These are phyloP conservation scores for Aureobasidium sp. DNA, from an alignment of 2,329 filamentous ascomycete species.

Conservation along the genomic window DNA sequence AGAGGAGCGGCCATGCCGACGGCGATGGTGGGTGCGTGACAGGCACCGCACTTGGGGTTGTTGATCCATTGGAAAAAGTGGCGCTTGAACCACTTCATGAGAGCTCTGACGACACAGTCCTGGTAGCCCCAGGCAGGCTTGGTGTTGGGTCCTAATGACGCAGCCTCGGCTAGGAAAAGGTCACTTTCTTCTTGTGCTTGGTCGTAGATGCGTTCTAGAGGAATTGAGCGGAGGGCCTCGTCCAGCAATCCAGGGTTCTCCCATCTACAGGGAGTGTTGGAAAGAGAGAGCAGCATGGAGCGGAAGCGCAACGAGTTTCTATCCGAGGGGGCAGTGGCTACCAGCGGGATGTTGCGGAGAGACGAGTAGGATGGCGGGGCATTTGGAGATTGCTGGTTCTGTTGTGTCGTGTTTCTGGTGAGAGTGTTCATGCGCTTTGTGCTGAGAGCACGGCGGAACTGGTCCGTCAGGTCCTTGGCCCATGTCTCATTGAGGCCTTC, in stretches of 20 bases:
- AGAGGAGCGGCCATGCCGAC: slow-evolving; percentile 78
- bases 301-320: slow-evolving; percentile 43
- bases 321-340: slow-evolving; percentile 64
- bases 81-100: slow-evolving; percentile 92
- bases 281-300: slow-evolving; percentile 77
- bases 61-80: slow-evolving; percentile 96
- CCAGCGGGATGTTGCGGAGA: slow-evolving; percentile 57
- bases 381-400: background rate
- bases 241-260: slow-evolving; percentile 94
- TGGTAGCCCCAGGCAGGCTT: slow-evolving; percentile 94
- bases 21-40: slow-evolving; percentile 73
- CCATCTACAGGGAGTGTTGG: slow-evolving; percentile 83
- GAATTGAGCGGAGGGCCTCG: slow-evolving; percentile 79
- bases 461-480: slow-evolving; percentile 70
- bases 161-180: slow-evolving; percentile 77
- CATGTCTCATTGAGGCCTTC: slow-evolving; percentile 50
- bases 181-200: slow-evolving; percentile 93
- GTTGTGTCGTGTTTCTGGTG: slow-evolving; percentile 26
- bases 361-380: slow-evolving; percentile 52
- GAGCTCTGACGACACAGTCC: slow-evolving; percentile 85
- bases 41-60: slow-evolving; percentile 79
- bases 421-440: slow-evolving; percentile 83
- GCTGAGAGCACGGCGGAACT: slow-evolving; percentile 81
- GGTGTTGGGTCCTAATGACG: slow-evolving; percentile 72
- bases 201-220: slow-evolving; percentile 82